phyloP scores from a whole-genome alignment of 2,329 filamentous ascomycete species.

The Aspergillus sp. region DNA sequence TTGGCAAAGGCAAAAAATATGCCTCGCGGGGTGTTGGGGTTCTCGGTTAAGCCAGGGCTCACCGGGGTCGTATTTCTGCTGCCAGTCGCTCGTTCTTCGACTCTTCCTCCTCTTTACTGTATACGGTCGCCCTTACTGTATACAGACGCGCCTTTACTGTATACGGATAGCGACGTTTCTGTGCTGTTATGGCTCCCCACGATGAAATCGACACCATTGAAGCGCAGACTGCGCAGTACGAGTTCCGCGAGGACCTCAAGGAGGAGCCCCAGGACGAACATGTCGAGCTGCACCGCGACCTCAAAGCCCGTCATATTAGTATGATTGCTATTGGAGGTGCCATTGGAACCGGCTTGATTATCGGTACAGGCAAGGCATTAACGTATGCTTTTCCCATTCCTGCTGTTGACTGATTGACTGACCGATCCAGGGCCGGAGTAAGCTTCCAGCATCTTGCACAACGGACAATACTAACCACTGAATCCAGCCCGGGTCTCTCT shows the following conservation, averaged over 20 bases:
- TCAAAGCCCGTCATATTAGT: conserved; percentile 40
- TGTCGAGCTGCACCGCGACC: conserved; percentile 38
- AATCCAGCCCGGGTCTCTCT: conserved; percentile 37
- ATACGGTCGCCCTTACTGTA: neutral
- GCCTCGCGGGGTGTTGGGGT: neutral
- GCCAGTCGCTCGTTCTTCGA: neutral
- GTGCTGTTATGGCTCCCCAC: neutral
- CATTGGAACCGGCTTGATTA: conserved; percentile 43
- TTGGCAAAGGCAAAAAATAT: neutral
- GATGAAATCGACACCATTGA: neutral
- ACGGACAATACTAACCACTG: neutral
- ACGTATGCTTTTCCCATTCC: conserved; percentile 32
- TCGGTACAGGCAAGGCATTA: conserved; percentile 39
- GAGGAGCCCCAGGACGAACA: conserved; percentile 23
- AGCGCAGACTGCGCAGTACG: neutral
- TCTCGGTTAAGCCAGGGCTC: neutral
- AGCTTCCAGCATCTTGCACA: neutral
- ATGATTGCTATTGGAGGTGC: conserved; percentile 46
- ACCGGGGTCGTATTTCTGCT: neutral
- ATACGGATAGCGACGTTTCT: neutral
- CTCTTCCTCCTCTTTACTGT: neutral
- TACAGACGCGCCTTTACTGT: no score
- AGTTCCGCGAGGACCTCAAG: neutral
- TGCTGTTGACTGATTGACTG: conserved; percentile 29
- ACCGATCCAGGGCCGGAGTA: neutral